Evolutionary conservation across 179 eudicot genomes (phyloP).

Genomic region (Gypsophila paniculata): DNA sequence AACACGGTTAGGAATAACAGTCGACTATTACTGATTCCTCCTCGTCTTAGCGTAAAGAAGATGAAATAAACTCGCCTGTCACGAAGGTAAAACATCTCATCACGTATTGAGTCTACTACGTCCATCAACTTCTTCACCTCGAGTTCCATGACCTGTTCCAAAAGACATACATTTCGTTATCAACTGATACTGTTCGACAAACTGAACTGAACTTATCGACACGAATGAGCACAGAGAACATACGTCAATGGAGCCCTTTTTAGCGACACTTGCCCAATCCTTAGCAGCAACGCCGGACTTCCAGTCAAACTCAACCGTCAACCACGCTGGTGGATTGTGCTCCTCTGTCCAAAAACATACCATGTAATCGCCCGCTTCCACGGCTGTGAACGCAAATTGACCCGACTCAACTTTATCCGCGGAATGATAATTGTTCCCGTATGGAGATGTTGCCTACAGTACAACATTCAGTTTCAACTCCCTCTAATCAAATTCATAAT

Average conservation of each 20-base stretch:
- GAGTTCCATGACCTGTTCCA: conserved; percentile 70
- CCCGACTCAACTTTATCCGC: conserved; percentile 60
- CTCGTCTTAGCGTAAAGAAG: not conserved
- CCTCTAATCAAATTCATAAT: too few species aligned
- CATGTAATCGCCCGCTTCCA: conserved; percentile 79
- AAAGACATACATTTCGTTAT: not conserved
- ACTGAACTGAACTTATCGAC: too few species aligned
- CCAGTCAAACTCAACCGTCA: conserved; percentile 91
- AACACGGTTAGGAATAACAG: not conserved
- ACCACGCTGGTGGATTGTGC: conserved; percentile 48
- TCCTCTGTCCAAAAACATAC: conserved; percentile 68
- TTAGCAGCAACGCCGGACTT: conserved; percentile 79
- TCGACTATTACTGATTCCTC: not conserved
- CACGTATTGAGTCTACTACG: conserved; percentile 64
- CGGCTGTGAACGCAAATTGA: conserved; percentile 64
- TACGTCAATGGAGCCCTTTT: conserved; percentile 80
- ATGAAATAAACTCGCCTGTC: conserved; percentile 49
- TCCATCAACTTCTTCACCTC: conserved; percentile 84
- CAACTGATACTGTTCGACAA: not conserved
- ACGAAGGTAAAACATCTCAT: conserved; percentile 92
- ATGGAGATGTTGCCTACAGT: conserved; percentile 68
- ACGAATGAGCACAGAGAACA: too few species aligned
- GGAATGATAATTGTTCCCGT: conserved; percentile 59
- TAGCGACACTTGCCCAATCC: conserved; percentile 84
- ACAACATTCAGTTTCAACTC: not conserved